Evolutionary conservation across 352 stramenopile genomes (phyloP).

Genomic region (Pilasporangium apinafurcum): DNA sequence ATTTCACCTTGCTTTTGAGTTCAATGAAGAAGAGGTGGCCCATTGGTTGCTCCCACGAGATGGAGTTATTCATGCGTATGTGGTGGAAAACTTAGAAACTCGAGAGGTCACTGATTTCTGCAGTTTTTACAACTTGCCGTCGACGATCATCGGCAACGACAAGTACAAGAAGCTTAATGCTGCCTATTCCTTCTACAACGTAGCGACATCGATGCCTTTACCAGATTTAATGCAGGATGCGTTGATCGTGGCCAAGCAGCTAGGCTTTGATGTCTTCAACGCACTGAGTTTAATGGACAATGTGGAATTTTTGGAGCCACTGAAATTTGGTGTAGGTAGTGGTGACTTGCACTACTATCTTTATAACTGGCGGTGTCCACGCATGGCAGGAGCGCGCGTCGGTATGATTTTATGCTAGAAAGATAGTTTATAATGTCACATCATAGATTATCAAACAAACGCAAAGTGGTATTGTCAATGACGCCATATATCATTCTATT

Average conservation of each 20-base stretch:
- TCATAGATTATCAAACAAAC: too few relatives aligned
- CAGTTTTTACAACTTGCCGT: constrained; percentile 98
- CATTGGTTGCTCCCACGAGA: constrained; percentile 97
- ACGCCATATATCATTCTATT: too few relatives aligned
- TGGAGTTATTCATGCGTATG: constrained; percentile 95
- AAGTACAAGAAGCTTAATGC: constrained; percentile 95
- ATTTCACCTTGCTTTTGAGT: constrained; percentile 81
- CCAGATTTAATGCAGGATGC: constrained; percentile 61
- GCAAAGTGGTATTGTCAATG: too few relatives aligned
- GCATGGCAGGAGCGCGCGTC: too few relatives aligned
- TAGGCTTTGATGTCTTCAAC: constrained; percentile 49
- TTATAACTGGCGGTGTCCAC: constrained; percentile 59
- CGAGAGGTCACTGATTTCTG: constrained; percentile 92
- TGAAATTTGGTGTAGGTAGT: constrained; percentile 48
- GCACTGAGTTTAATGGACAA: constrained; percentile 56
- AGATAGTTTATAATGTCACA: too few relatives aligned
- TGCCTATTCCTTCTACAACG: constrained; percentile 99
- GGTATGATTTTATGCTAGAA: too few relatives aligned
- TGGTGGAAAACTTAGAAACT: constrained; percentile 67
- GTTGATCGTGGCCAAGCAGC: constrained; percentile 40
- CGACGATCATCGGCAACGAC: constrained; percentile 91
- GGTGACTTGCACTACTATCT: constrained; percentile 57
- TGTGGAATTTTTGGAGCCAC: constrained; percentile 28
- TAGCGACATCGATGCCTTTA: constrained; percentile 57
- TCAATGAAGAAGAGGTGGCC: constrained; percentile 89